A percentile compares a stretch with the other conserved stretches of the same genome.
phyloP scores from a whole-genome alignment of 1,139 yeast species.

The Petasospora fabianii region DNA sequence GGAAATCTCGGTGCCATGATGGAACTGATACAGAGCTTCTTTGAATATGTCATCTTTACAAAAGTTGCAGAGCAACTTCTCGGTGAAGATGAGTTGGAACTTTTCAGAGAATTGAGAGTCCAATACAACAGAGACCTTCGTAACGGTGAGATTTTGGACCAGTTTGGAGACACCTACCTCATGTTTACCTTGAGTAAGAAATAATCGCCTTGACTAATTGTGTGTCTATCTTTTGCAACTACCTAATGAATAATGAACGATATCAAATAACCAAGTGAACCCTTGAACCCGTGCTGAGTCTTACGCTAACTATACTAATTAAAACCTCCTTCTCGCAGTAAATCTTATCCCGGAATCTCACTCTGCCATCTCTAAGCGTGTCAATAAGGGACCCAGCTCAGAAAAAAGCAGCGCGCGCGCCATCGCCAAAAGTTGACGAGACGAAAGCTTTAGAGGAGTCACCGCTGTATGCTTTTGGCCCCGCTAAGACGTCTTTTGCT shows the following conservation, averaged over 20 bases:
- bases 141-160: constrained; percentile 18
- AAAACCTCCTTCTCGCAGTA: too few species aligned
- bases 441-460: constrained; percentile 2
- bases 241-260: too few species aligned
- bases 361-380: constrained; percentile 7
- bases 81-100: constrained; percentile 14
- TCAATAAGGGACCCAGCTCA: background rate
- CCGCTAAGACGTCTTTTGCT: constrained; percentile 11
- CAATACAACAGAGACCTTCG: constrained; percentile 22
- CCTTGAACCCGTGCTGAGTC: background rate
- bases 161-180: constrained; percentile 24
- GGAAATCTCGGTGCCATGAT: constrained; percentile 21
- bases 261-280: background rate
- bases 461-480: constrained; percentile 12
- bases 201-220: too few species aligned
- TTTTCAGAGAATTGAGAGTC: constrained; percentile 17
- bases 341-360: background rate
- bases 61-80: constrained; percentile 16
- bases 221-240: too few species aligned
- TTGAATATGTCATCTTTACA: constrained; percentile 19
- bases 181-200: constrained; percentile 24
- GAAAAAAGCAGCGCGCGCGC: constrained; percentile 11
- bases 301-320: background rate
- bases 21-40: constrained; percentile 21
- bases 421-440: constrained; percentile 13